Evolutionary conservation across 192 early-diverging fungal species (phyloP).

Genomic region (Dimargaris verticillata): DNA sequence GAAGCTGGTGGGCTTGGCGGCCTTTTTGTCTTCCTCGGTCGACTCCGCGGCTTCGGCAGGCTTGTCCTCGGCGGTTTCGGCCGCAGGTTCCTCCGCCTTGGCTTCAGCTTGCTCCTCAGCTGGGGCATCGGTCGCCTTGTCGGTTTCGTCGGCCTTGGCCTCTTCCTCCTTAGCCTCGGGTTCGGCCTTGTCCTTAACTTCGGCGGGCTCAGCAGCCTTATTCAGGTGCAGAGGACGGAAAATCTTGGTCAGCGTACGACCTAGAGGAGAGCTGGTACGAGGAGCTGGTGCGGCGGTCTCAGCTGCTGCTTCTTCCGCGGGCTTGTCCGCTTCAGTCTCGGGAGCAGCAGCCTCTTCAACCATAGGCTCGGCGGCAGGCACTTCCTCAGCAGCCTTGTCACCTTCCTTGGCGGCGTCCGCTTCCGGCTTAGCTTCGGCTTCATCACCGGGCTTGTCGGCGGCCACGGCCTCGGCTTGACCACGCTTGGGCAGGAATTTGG

Average conservation of each 20-base stretch:
- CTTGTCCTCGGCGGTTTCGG: background rate
- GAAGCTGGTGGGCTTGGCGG: slow-evolving; percentile 1
- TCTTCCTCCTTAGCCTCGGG: background rate
- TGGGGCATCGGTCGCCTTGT: too few relatives aligned
- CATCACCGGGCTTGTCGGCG: background rate
- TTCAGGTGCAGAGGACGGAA: slow-evolving; percentile 4
- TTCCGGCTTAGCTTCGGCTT: background rate
- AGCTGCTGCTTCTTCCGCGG: background rate
- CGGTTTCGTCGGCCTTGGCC: background rate
- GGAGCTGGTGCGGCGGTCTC: background rate
- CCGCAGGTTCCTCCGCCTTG: too few relatives aligned
- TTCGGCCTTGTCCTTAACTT: background rate
- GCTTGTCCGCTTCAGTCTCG: background rate
- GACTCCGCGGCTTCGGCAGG: background rate
- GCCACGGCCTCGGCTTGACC: background rate
- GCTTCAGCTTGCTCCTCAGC: too few relatives aligned
- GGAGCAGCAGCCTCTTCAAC: background rate
- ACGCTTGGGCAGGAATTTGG: background rate
- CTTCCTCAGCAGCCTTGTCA: background rate
- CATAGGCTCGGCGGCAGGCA: background rate
- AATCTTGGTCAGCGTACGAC: slow-evolving; percentile 8
- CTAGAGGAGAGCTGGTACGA: slow-evolving; percentile 2
- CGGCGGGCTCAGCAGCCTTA: background rate
- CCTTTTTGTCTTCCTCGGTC: background rate
- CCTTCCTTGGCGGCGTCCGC: background rate